Evolutionary conservation across 768 basidiomycete species (phyloP), one percentile per base, ranked within the genome.

Genomic region (Leccinum truebloodii): DNA sequence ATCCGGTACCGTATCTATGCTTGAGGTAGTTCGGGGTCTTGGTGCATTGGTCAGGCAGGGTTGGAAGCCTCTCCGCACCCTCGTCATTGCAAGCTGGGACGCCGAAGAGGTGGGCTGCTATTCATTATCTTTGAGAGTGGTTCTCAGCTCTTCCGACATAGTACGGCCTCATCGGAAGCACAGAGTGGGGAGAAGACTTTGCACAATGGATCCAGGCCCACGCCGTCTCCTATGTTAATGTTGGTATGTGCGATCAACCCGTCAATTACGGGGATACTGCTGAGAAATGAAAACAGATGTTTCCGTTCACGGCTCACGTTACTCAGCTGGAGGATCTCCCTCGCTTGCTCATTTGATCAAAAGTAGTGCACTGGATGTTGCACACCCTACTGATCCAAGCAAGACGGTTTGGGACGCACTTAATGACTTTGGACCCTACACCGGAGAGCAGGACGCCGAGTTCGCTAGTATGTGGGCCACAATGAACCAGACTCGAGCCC

Each of bases 161-260:
- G 81, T 82, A 83, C 56, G 91, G 90, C 26, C 80, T 94, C 46
- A 71, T 92, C 39, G 95, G 95, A 28, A 90, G 88, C 67, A 95
- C 92, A 4, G 95, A 98, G 74, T 96, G 89, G 84, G 93, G 87
- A 9, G 95, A 97, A 73, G 96, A 98, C 71, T 98, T 96, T 70
- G 74, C 86, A 0, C 79, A 83, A 22, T 95, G 89, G 85, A 84
- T 98, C 48, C 80, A 83, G 24, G 77, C 86, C 28, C 83, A 95
- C 62, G 90, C 88, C 49, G 94, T 92, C 16, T 83, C 91, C 14
- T 98, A 98, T 69, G 73, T 97, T 59, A 97, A 97, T 69, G 80
- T 95, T 26, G 86, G 80, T 78, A 68, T 39, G 76, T 67, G 39
- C 9, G n/a, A 20, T 34, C 24, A 22, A 8, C 56, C 46, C 28